Conservation (phyloP, 1,139 yeast species). For the Suhomyces atakaporum region DNA sequence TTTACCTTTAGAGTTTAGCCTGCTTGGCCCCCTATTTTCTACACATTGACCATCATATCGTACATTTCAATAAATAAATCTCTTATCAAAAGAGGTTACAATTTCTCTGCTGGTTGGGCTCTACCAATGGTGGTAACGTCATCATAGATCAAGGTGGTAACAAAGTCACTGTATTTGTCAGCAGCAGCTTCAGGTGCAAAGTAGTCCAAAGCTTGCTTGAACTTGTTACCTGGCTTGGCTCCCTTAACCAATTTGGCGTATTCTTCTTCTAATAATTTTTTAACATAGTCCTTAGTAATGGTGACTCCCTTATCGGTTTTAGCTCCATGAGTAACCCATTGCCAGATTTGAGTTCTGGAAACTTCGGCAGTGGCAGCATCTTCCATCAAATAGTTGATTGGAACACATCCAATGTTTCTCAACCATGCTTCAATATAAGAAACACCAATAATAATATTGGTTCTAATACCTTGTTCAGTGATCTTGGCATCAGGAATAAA, state of each 20-base stretch:
- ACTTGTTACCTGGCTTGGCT: conserved; percentile 54
- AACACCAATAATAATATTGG: conserved; percentile 70
- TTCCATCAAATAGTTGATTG: conserved; percentile 82
- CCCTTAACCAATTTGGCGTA: conserved; percentile 52
- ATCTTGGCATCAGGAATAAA: conserved; percentile 63
- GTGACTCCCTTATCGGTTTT: conserved; percentile 59
- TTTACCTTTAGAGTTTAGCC: too few relatives aligned
- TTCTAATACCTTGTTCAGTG: conserved; percentile 73
- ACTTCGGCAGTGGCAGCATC: conserved; percentile 90
- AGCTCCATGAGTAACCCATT: conserved; percentile 79
- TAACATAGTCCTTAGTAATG: conserved; percentile 60
- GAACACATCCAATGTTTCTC: conserved; percentile 77
- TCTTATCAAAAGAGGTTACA: conserved; percentile 27
- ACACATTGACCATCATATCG: conserved; percentile 1
- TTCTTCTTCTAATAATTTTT: conserved; percentile 61
- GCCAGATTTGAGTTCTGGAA: conserved; percentile 78
- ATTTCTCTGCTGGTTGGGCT: conserved; percentile 46
- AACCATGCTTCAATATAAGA: conserved; percentile 85
- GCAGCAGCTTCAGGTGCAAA: conserved; percentile 69
- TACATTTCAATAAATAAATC: conserved; percentile 9
- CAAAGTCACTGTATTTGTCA: conserved; percentile 69
- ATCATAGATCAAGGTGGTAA: conserved; percentile 51
- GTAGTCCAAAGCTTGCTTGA: conserved; percentile 65
- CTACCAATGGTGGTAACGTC: conserved; percentile 56
- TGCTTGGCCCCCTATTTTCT: too few relatives aligned